These are phyloP conservation scores for Globisporangium lucens DNA, from an alignment of 352 stramenopile genomes.

Conservation along the genomic window DNA sequence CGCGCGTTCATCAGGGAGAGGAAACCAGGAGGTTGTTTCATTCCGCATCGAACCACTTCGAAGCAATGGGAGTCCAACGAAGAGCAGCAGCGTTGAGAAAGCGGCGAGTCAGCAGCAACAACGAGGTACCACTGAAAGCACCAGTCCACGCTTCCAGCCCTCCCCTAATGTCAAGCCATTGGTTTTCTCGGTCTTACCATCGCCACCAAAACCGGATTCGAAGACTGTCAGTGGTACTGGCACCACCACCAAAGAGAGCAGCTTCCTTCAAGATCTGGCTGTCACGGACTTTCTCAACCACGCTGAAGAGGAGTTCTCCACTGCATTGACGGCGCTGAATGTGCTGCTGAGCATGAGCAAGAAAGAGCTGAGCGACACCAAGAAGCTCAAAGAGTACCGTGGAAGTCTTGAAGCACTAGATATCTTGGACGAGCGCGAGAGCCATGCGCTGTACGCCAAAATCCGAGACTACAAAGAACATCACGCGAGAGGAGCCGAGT, in stretches of 20 bases:
- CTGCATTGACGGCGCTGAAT: slow-evolving; percentile 68
- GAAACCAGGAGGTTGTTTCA: slow-evolving; percentile 15
- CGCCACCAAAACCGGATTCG: background rate
- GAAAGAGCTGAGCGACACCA: slow-evolving; percentile 39
- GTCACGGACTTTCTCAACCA: slow-evolving; percentile 71
- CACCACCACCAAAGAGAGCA: slow-evolving; percentile 32
- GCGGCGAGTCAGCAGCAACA: background rate
- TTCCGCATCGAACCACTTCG: slow-evolving; percentile 23
- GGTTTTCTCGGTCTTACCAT: background rate
- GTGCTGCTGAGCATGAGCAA: slow-evolving; percentile 75
- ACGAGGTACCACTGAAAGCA: background rate
- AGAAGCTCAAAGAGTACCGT: slow-evolving; percentile 63
- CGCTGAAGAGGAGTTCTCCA: slow-evolving; percentile 74
- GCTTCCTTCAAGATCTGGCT: slow-evolving; percentile 61
- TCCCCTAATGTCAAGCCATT: background rate
- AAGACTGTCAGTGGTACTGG: background rate
- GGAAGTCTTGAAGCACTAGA: slow-evolving; percentile 60
- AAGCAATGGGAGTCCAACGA: background rate
- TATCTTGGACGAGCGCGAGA: slow-evolving; percentile 68
- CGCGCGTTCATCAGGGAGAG: background rate
- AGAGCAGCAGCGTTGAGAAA: slow-evolving; percentile 6
- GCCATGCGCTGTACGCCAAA: slow-evolving; percentile 41
- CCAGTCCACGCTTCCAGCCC: background rate
- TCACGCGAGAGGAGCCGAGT: slow-evolving; percentile 29
- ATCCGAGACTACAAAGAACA: slow-evolving; percentile 24